Base-by-base conservation (phyloP, 2,329 filamentous ascomycete genomes). In the Colletotrichum filicis region DNA sequence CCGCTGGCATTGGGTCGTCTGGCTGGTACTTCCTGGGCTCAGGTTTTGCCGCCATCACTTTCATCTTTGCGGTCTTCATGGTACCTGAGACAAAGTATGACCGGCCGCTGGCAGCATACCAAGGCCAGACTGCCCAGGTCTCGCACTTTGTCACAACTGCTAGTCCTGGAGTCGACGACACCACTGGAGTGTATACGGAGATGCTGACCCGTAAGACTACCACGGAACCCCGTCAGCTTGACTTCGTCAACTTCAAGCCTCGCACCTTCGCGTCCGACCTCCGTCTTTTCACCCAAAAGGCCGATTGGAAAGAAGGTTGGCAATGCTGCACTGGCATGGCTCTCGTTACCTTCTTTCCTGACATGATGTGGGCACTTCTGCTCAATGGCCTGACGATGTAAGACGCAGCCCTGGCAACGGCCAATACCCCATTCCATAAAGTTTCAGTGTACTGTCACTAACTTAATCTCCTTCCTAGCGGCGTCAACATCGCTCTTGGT, bases 21-120 rank as follows among this genome's bases (percentile, higher is more conserved):
- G 82, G 84, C 57, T 86, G 85, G 85, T 86, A 87, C 56, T 79
- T 80, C 1, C 78, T 86, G 5, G 84, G 83, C 1, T 82, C 79
- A 4, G 79, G 79, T 1, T 73, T 86, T 1, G 75, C 78, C 1
- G 83, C 77, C 4, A 71, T 80, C 0, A 79, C 81, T 5, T 78
- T 83, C 2, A 19, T 85, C 16, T 61, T 82, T 1, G 80, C 82
- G 1, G 73, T 85, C 14, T 79, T 85, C 71, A 80, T 83, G 42
- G 78, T 86, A 0, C 84, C 84, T 0, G 85, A 86, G 76, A 85
- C 83, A 1, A 82, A 83, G 62, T 87, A 86, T 66, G 74, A 80
- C 37, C 81, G 84, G 0, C 76, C 81, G 1, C 73, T 83, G 0
- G 75, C 76, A 1, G 79, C 84, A 0, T 85, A 83, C 62, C 82